Percentiles rank a stretch among this genome's conserved stretches.
Evolutionary conservation across 176 grass and related monocot genomes (phyloP).

Genomic region (Carex pumila): DNA sequence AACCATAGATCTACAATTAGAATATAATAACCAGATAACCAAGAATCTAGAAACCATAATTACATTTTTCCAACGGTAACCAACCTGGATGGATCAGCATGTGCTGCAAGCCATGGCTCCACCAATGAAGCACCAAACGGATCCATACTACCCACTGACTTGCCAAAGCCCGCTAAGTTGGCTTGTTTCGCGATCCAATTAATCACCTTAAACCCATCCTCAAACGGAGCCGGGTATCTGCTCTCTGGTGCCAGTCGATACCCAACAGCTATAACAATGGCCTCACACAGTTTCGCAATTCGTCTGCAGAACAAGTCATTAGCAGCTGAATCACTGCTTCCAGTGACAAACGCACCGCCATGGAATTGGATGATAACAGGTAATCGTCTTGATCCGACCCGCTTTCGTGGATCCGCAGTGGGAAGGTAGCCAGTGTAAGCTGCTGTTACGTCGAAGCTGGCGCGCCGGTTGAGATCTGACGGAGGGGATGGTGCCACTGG

Average conservation of each 20-base stretch:
- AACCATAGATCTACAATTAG: neutral
- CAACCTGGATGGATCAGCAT: slow-evolving; percentile 84
- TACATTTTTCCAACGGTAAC: neutral
- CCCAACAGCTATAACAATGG: slow-evolving; percentile 73
- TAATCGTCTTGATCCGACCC: slow-evolving; percentile 31
- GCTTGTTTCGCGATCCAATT: slow-evolving; percentile 80
- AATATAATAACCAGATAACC: neutral
- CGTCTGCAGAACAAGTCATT: slow-evolving; percentile 75
- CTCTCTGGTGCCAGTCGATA: slow-evolving; percentile 71
- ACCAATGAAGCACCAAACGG: slow-evolving; percentile 58
- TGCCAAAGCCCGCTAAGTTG: slow-evolving; percentile 56
- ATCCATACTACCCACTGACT: slow-evolving; percentile 40
- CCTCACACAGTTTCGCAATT: slow-evolving; percentile 54
- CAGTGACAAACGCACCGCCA: slow-evolving; percentile 58
- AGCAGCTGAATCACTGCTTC: slow-evolving; percentile 49
- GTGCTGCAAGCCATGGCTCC: slow-evolving; percentile 75
- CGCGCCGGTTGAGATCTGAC: slow-evolving; percentile 30
- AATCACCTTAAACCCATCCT: slow-evolving; percentile 64
- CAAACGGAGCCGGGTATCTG: slow-evolving; percentile 63
- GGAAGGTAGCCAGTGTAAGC: slow-evolving; percentile 66
- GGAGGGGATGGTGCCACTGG: neutral
- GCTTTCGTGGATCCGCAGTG: neutral
- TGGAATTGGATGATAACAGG: slow-evolving; percentile 82
- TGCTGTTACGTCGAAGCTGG: slow-evolving; percentile 28
- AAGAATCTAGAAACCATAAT: neutral